Evolutionary conservation across 805 yeast genomes (phyloP), one percentile per base, ranked within the genome.

Genomic region (Candida koratica): DNA sequence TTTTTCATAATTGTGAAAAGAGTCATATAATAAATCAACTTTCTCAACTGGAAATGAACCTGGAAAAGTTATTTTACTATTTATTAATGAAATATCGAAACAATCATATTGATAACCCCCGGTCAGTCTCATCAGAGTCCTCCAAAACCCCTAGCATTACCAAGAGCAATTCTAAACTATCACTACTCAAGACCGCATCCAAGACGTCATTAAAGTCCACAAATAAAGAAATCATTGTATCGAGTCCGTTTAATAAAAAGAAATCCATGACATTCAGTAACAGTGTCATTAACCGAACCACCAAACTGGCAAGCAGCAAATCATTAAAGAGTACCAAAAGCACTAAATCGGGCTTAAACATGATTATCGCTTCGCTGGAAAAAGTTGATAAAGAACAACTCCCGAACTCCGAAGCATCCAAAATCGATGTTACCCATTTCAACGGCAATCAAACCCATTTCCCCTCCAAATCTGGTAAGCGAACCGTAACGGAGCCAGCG

Each of bases 11-110:
- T 38, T 84, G 81, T 44, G 69, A 73, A 29, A 71, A 73, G 35
- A 58, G 68, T 4, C 63, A 67, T 7, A 74, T 87, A 17, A 56
- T 76, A 17, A 56, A 66, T 7, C 73, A 75, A 44, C 64, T 87
- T 30, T 52, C 73, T 28, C 68, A 77, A 7, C 63, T 73, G 1
- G 75, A 69, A 17, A 81, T 78, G 48, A 42, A 39, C 23, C 72
- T 88, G 1, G 95, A 86, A 49, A 86, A 86, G 66, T 79, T 86
- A 30, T 81, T 86, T 49, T 86, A 86, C 60, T 83, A 83, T 45
- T 60, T 87, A 28, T 64, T 86, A 44, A 64, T 78, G 66, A 75
- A 83, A 46, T 87, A 86, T 57, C 70, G 93, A 43, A 76, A 75
- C 43, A 88, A 82, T 39, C 90, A 83, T 48, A 40, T 36, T 12